Base-by-base conservation (phyloP, 257 asterid genomes). In the Paraleonurus japonicus region DNA sequence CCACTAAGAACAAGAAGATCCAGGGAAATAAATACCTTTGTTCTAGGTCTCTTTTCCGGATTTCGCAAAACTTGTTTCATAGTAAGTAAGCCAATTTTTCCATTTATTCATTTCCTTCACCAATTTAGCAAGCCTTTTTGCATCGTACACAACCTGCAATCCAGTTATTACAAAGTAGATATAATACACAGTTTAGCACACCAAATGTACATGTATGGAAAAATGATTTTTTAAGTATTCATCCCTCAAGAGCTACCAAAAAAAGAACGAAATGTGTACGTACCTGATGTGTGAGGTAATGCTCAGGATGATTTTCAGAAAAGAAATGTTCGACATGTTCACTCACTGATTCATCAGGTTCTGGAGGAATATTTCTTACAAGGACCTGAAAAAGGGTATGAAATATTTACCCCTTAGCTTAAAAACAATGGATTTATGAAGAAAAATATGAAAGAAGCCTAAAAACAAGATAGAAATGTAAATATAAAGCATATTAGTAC, bases 321-420 rank as follows among this genome's bases (percentile, higher is more conserved):
- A 92, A 92, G 93, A 92, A 92, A 81, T 88, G 98, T 73, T 92
- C 96, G 70, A 92, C 96, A 33, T 87, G 96, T 81, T 90, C 93
- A 66, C 95, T 79, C 59, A 90, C 90, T 27, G 97, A 84, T 78
- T 88, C 96, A 77, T 92, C 96, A 41, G 82, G 86, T 67, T 92
- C 97, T 2, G 97, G 85, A 77, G 98, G 98, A 74, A 90, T 88
- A 81, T 88, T 92, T 81, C 96, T 88, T 76, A 92, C 96, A 67
- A 92, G 96, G 69, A 92, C 98, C 98, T 92, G 84, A 69, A 83
- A 65, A 37, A 76, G 13, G 17, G 59, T 78, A 67, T 32, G 26
- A 6, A 67, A 39, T 30, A 65, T 7, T 45, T 70, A 57, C 41
- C 22, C 75, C 35, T 2, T n/a, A 13, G 33, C 20, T 66, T 17